Evolutionary conservation across 2,329 filamentous ascomycete genomes (phyloP), one percentile per base, ranked within the genome.

Genomic region (Coniochaeta pulveracea): DNA sequence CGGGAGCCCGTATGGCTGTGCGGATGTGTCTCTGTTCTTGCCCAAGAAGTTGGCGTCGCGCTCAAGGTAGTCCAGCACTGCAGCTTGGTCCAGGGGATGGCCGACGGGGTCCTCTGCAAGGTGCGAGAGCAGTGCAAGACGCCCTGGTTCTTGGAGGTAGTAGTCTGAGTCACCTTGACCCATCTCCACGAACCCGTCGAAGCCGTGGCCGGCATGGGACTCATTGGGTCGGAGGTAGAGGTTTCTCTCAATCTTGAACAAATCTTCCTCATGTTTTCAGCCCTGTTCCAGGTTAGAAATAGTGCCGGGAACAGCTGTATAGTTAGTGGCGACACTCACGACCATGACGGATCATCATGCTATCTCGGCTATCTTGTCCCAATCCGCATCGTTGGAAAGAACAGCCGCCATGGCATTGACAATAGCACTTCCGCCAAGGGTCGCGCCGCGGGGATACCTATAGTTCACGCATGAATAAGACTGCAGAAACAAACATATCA

Each of bases 161-260:
- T 35, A 39, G 10, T 7, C 34, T 16, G 35, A 37, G 11, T 34
- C 35, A 14, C 40, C 37, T 23, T 38, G 37, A 19, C 36, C 36
- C 17, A 38, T 22, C 10, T 40, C 16, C 17, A 44, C 31, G 29
- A 31, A 38, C 15, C 37, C 37, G 10, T 36, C 18, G 15, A 42
- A 41, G 10, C 38, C 40, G 28, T 42, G 40, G 26, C 38, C 42
- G n/a, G 19, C 40, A 10, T 9, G 29, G 12, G 33, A 36, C 24
- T 38, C 34, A 23, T 35, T 35, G 2, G 40, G 16, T 12, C 30
- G 50, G 0, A 61, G 46, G 34, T 63, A 61, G 26, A 56, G 50
- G 38, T 60, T 58, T 29, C 54, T 51, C 44, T 67, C 62, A 4
- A 66, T 40, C 18, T 51, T 50, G 28, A 48, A 38, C 28, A 65